A percentile compares a stretch with the other conserved stretches of the same genome.
These are phyloP conservation scores for Hebeloma cylindrosporum DNA, from an alignment of 768 basidiomycete genomes.

Conservation along the genomic window DNA sequence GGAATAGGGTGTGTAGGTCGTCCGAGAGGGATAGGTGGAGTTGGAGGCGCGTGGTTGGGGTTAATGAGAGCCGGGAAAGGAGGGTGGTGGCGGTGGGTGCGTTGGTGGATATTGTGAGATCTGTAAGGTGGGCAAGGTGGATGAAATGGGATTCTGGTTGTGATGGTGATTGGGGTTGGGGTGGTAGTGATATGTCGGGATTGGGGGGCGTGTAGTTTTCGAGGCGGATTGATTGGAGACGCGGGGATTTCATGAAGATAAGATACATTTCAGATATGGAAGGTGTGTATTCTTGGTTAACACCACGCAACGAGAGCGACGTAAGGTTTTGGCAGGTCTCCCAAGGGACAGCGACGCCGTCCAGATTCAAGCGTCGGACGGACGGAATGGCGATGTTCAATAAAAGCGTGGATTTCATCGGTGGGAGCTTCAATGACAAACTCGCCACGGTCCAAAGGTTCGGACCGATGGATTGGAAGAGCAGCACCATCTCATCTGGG, in stretches of 20 bases:
- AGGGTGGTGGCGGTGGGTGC: slow-evolving; percentile 27
- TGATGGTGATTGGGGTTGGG: too few relatives aligned
- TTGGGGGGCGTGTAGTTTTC: slow-evolving; percentile 30
- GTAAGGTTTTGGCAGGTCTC: slow-evolving; percentile 31
- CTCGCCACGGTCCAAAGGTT: slow-evolving; percentile 26
- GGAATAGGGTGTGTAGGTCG: slow-evolving; percentile 30
- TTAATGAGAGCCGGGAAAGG: slow-evolving; percentile 23
- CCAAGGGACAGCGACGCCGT: slow-evolving; percentile 37
- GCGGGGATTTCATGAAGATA: slow-evolving; percentile 35
- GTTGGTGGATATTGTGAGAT: slow-evolving; percentile 30
- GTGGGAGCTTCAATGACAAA: slow-evolving; percentile 37
- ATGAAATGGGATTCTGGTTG: too few relatives aligned
- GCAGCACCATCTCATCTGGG: slow-evolving; percentile 31
- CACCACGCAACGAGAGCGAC: slow-evolving; percentile 34
- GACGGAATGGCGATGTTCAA: slow-evolving; percentile 29
- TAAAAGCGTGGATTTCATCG: slow-evolving; percentile 23
- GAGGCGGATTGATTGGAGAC: slow-evolving; percentile 32
- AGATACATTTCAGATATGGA: slow-evolving; percentile 32
- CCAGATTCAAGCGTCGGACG: slow-evolving; percentile 33
- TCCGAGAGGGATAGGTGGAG: slow-evolving; percentile 27
- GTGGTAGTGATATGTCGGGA: slow-evolving; percentile 3
- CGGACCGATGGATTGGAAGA: slow-evolving; percentile 30
- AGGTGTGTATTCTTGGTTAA: slow-evolving; percentile 31
- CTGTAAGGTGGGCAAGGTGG: slow-evolving; percentile 25
- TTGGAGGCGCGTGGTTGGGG: slow-evolving; percentile 27